phyloP scores from a whole-genome alignment of 192 early-diverging fungal species.

The Coemansia sp. region DNA sequence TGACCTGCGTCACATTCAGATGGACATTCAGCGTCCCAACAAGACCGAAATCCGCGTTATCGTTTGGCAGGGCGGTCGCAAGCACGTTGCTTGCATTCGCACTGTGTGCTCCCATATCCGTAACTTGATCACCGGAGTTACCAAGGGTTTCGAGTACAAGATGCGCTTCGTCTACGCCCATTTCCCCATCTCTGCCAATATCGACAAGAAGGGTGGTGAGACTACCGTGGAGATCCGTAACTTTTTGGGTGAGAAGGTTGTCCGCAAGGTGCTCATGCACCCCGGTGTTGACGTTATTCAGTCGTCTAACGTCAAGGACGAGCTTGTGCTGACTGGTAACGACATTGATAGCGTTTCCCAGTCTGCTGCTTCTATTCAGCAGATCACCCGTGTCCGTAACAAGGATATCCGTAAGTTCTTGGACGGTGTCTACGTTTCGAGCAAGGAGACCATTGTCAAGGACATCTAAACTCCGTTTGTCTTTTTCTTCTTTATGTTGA shows the following conservation, averaged over 20 bases:
- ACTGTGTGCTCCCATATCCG: constrained; percentile 93
- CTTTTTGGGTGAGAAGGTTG: constrained; percentile 96
- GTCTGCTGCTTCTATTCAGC: constrained; percentile 95
- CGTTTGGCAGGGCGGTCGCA: constrained; percentile 94
- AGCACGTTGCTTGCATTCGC: constrained; percentile 98
- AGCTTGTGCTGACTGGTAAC: constrained; percentile 91
- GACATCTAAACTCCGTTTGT: constrained; percentile 33
- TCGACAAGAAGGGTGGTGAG: constrained; percentile 62
- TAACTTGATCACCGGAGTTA: constrained; percentile 98
- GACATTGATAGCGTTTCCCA: constrained; percentile 93
- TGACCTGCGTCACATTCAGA: constrained; percentile 91
- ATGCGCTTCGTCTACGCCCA: constrained; percentile 99
- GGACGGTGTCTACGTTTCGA: constrained; percentile 96
- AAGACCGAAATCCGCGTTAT: constrained; percentile 78
- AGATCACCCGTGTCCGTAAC: constrained; percentile 90
- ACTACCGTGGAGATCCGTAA: constrained; percentile 94
- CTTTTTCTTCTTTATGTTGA: background rate
- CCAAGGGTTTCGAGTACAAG: constrained; percentile 99
- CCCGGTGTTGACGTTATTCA: constrained; percentile 79
- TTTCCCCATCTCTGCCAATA: constrained; percentile 98
- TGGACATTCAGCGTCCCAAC: constrained; percentile 78
- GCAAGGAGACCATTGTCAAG: constrained; percentile 72
- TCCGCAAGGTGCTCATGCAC: constrained; percentile 83
- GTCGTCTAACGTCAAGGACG: constrained; percentile 90
- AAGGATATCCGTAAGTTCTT: constrained; percentile 99